phyloP scores from a whole-genome alignment of 352 stramenopile genomes.

The Globisporangium rhizosaccharum region DNA sequence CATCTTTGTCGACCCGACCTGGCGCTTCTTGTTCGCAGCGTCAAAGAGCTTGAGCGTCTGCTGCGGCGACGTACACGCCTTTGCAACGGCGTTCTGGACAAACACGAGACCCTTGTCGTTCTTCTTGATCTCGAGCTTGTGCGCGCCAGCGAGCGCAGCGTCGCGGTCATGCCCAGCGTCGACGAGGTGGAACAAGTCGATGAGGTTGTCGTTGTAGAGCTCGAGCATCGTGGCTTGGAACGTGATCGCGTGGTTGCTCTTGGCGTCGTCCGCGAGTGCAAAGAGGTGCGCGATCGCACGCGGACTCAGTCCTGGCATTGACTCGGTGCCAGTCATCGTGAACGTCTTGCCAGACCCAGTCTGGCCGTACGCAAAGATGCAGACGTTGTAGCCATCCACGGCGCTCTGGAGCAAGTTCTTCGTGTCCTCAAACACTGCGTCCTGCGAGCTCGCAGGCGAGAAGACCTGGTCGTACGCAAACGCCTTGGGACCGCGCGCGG shows the following conservation, averaged over 20 bases:
- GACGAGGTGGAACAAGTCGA: slow-evolving; percentile 86
- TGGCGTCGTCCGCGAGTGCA: slow-evolving; percentile 43
- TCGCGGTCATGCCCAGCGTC: slow-evolving; percentile 42
- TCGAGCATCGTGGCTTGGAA: slow-evolving; percentile 90
- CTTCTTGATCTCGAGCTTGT: slow-evolving; percentile 93
- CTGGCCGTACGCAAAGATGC: slow-evolving; percentile 93
- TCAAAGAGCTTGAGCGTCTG: slow-evolving; percentile 87
- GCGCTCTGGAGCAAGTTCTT: slow-evolving; percentile 89
- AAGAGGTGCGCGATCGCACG: slow-evolving; percentile 88
- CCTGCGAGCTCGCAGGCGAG: slow-evolving; percentile 59
- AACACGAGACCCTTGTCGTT: slow-evolving; percentile 91
- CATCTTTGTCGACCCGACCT: slow-evolving; percentile 91
- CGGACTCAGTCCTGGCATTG: slow-evolving; percentile 76
- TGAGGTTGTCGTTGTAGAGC: slow-evolving; percentile 90
- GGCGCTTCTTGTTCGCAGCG: slow-evolving; percentile 81
- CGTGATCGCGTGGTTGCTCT: slow-evolving; percentile 49
- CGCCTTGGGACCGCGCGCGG: slow-evolving; percentile 70
- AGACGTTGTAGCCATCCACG: slow-evolving; percentile 91
- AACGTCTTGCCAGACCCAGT: slow-evolving; percentile 92
- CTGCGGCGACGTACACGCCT: slow-evolving; percentile 54
- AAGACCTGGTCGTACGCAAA: slow-evolving; percentile 92
- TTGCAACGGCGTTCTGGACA: slow-evolving; percentile 83
- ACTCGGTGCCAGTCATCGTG: slow-evolving; percentile 86
- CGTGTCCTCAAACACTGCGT: slow-evolving; percentile 91
- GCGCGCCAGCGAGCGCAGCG: slow-evolving; percentile 17